These are phyloP conservation scores for Golubevia pallescens DNA, from an alignment of 1,284 basidiomycete genomes.

Conservation along the genomic window DNA sequence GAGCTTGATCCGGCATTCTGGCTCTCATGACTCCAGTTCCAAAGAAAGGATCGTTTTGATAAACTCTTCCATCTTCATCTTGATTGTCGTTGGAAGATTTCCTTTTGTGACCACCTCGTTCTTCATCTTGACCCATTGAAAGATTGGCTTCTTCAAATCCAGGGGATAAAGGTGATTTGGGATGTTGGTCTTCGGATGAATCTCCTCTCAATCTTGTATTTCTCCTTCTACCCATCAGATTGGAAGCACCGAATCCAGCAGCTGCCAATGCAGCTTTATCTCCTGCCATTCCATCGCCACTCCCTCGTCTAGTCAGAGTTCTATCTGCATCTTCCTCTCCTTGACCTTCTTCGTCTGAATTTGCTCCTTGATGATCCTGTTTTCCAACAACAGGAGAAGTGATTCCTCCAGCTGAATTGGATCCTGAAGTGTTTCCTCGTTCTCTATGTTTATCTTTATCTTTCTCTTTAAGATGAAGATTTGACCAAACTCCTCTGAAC, in stretches of 20 bases:
- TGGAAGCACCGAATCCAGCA: background rate
- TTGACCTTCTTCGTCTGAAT: background rate
- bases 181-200: background rate
- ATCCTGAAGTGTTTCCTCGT: constrained; percentile 19
- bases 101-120: constrained; percentile 16
- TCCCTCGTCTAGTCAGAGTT: background rate
- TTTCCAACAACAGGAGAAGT: background rate
- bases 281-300: constrained; percentile 4
- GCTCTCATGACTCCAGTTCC: constrained; percentile 17
- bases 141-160: constrained; percentile 1
- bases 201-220: constrained; percentile 1
- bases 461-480: background rate
- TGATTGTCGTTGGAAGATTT: constrained; percentile 20
- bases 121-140: background rate
- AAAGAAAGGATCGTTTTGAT: constrained; percentile 31
- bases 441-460: background rate
- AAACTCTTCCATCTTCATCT: constrained; percentile 14
- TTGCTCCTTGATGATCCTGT: background rate
- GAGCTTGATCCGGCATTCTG: constrained; percentile 24
- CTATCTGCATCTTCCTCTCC: background rate
- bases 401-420: background rate
- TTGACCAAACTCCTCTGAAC: constrained; percentile 1
- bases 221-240: background rate
- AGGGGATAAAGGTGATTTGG: constrained; percentile 1
- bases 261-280: background rate